These are phyloP conservation scores for Lyophyllum decastes DNA, from an alignment of 768 basidiomycete genomes.

Conservation along the genomic window DNA sequence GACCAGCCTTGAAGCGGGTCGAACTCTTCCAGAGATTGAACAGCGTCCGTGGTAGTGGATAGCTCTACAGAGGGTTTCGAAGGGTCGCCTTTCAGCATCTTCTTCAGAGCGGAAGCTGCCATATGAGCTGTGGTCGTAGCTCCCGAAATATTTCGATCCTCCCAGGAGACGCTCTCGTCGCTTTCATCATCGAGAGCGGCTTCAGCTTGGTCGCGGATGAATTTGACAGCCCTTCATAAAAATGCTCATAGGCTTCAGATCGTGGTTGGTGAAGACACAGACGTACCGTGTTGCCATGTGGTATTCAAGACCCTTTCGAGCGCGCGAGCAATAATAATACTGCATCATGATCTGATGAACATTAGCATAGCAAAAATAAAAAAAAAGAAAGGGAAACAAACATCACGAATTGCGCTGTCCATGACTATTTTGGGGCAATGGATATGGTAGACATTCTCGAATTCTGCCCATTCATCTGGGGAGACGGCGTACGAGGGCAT, in stretches of 20 bases:
- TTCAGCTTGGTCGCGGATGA: slow-evolving; percentile 82
- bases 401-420: slow-evolving; percentile 77
- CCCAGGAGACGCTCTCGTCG: slow-evolving; percentile 26
- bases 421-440: slow-evolving; percentile 84
- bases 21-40: slow-evolving; percentile 34
- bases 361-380: slow-evolving; percentile 12
- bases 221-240: slow-evolving; percentile 70
- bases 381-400: slow-evolving; percentile 38
- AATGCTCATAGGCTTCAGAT: slow-evolving; percentile 11
- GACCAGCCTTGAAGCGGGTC: slow-evolving; percentile 74
- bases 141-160: slow-evolving; percentile 26
- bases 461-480: slow-evolving; percentile 73
- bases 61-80: slow-evolving; percentile 47
- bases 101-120: slow-evolving; percentile 68
- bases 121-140: slow-evolving; percentile 55
- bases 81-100: slow-evolving; percentile 59
- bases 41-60: slow-evolving; percentile 23
- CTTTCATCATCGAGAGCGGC: slow-evolving; percentile 32
- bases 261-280: not conserved
- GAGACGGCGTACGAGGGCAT: slow-evolving; percentile 71
- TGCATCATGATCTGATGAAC: slow-evolving; percentile 71
- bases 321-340: slow-evolving; percentile 83
- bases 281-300: slow-evolving; percentile 82
- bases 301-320: slow-evolving; percentile 80
- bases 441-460: slow-evolving; percentile 89